Percentiles rank a stretch among this genome's conserved stretches.
Conservation (phyloP, 108 stramenopile species). For the Cyclotella distinguenda region DNA sequence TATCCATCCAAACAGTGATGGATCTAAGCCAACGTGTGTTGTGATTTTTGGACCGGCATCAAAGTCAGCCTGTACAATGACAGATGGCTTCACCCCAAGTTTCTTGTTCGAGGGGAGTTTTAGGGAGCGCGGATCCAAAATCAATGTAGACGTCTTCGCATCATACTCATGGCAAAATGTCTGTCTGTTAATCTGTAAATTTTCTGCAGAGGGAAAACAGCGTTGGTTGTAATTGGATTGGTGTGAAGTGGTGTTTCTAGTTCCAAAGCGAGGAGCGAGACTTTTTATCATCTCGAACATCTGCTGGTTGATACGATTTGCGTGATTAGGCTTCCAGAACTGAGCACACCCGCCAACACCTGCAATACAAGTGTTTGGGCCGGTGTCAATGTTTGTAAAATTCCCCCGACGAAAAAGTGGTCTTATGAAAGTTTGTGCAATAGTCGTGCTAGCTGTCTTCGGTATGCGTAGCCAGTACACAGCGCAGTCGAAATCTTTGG, state of each 20-base stretch:
- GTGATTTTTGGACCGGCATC: conserved; percentile 1
- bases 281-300: not conserved
- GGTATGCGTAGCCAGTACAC: conserved; percentile 35
- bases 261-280: conserved; percentile 5
- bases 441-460: conserved; percentile 36
- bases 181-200: not conserved
- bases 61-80: not conserved
- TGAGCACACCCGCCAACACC: conserved; percentile 18
- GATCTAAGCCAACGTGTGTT: conserved; percentile 24
- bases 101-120: not conserved
- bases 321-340: conserved; percentile 11
- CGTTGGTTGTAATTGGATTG: not conserved
- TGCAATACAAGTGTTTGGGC: conserved; percentile 32
- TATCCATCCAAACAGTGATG: conserved; percentile 16
- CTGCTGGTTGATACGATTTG: not conserved
- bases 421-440: conserved; percentile 16
- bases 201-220: not conserved
- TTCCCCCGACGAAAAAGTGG: conserved; percentile 10
- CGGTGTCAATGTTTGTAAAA: conserved; percentile 13
- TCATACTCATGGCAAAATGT: conserved; percentile 31
- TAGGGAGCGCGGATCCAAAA: conserved; percentile 22
- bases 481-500: conserved; percentile 23
- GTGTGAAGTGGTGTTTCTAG: not conserved
- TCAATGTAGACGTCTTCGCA: conserved; percentile 5
- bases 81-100: not conserved